Percentiles rank a stretch among this genome's conserved stretches.
Evolutionary conservation across 2,329 filamentous ascomycete genomes (phyloP).

Genomic region (Zopfia rhizophila): DNA sequence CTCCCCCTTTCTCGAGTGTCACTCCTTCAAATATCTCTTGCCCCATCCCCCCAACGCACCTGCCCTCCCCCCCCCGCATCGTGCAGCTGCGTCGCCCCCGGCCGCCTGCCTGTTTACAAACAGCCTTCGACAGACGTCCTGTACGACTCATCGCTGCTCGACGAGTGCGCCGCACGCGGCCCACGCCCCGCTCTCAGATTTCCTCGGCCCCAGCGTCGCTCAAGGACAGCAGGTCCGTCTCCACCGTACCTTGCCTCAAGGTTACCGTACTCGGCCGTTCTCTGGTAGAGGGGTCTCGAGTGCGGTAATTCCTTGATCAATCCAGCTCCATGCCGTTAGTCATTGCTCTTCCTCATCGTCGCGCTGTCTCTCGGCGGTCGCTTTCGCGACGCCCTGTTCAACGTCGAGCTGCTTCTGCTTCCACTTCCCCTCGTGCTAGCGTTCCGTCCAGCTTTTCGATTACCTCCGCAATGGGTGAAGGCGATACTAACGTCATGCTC

Average conservation of each 20-base stretch:
- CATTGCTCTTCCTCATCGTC: conserved; percentile 51
- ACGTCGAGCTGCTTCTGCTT: conserved; percentile 29
- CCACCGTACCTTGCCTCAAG: conserved; percentile 28
- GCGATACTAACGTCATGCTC: conserved; percentile 52
- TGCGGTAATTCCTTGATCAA: conserved; percentile 39
- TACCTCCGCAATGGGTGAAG: conserved; percentile 38
- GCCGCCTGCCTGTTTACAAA: conserved; percentile 19
- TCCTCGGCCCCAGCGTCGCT: conserved; percentile 14
- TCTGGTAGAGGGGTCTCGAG: conserved; percentile 52
- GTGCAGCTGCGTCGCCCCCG: conserved; percentile 11
- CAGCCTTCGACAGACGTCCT: conserved; percentile 4
- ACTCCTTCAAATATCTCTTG: conserved; percentile 4
- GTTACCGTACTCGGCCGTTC: conserved; percentile 50
- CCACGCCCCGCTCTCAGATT: conserved; percentile 21
- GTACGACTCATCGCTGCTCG: conserved; percentile 18
- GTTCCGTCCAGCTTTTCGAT: conserved; percentile 43
- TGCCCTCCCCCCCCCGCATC: conserved; percentile 9
- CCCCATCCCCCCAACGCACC: conserved; percentile 6
- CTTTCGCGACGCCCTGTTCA: conserved; percentile 42
- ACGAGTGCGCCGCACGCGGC: conserved; percentile 11
- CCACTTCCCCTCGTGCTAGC: conserved; percentile 35
- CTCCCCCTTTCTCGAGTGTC: conserved; percentile 25
- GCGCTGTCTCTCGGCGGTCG: conserved; percentile 38
- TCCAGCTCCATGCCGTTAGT: conserved; percentile 56
- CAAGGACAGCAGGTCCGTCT: conserved; percentile 37